Base-by-base conservation (phyloP, 306 rosid genomes). In the Casuarina equisetifolia region DNA sequence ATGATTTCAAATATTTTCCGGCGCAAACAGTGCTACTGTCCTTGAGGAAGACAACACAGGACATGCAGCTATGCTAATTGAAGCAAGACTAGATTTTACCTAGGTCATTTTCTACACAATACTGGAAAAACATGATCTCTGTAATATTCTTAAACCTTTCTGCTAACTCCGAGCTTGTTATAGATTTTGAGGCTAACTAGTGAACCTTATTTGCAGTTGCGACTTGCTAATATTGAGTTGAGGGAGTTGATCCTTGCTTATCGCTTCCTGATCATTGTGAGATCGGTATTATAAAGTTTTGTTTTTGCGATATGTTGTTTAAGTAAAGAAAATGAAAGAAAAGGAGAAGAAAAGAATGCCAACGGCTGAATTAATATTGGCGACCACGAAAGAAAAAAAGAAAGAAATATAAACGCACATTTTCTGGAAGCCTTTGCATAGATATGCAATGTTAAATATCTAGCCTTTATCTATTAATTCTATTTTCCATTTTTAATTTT, bases 21-120 rank as follows among this genome's bases (percentile, higher is more conserved):
- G 3, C 13, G 8, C 25, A 66, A 66, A 66, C 11, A 40, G n/a
- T 17, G 12, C 71, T 15, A 66, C 40, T 17, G n/a, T 17, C 11
- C 32, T 42, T 66, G 3, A 40, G 71, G 49, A 42, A 42, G 35
- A 42, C 15, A 7, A 66, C 49, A 66, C 8, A 9, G 32, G 6
- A 17, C 35, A 17, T 66, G 70, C 70, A 66, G 17, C 39, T 66
- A 43, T 66, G 32, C 70, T 66, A 17, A 66, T 17, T 66, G 49
- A 13, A 4, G 40, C 25, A 66, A 6, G 25, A 66, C 70, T 40
- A 66, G 25, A 38, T 66, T 40, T 6, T 3, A 15, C 8, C 70
- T 66, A 42, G 35, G 49, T 16, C 10, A 40, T 66, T 40, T 40
- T 2, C 17, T 17, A 39, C 40, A 9, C 67, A 32, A 59, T 35